Base-by-base conservation (phyloP, 768 basidiomycete species). In the Thelephora aurantiotincta region DNA sequence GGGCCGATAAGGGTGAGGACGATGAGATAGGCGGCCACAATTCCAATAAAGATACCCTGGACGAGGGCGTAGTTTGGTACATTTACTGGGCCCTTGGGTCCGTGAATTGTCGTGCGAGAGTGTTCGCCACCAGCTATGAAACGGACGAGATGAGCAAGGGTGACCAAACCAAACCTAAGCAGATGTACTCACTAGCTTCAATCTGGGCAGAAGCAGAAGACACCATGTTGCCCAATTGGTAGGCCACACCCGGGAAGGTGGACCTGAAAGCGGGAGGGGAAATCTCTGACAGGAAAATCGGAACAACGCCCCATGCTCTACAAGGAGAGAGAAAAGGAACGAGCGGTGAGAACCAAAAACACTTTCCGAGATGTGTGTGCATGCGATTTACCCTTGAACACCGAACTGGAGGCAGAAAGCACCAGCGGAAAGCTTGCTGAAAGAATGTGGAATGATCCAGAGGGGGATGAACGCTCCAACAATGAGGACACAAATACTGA, bases 191-290 rank as follows among this genome's bases (percentile, higher is more conserved):
- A 59, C 57, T 62, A 36, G 60, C 56, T 56, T 62, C 60, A 48
- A 62, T 62, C 44, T 62, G 60, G 33, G 60, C 60, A 33, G 59
- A 60, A 61, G 74, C 57, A 23, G 55, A 57, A 16, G 52, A 55
- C 4, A 51, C 55, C 53, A 60, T 53, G 63, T 86, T 89, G 37
- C 89, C 86, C 20, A 90, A 54, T 55, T 90, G 89, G 63, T 91
- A 92, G 2, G 82, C 77, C 0, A 88, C 76, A 50, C 89, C 89
- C 35, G 84, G 83, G 70, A 89, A 91, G 1, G 83, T 83, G 3
- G 88, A 85, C 48, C 91, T 72, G 72, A 91, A 93, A 0, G 86
- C 89, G 3, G 87, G 83, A 2, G 91, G 91, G 0, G 84, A 83
- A 65, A 90, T 72, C 62, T 94, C 90, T 11, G 78, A 72, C 18